These are phyloP conservation scores for Seminavis robusta DNA, from an alignment of 108 stramenopile genomes.

Conservation along the genomic window DNA sequence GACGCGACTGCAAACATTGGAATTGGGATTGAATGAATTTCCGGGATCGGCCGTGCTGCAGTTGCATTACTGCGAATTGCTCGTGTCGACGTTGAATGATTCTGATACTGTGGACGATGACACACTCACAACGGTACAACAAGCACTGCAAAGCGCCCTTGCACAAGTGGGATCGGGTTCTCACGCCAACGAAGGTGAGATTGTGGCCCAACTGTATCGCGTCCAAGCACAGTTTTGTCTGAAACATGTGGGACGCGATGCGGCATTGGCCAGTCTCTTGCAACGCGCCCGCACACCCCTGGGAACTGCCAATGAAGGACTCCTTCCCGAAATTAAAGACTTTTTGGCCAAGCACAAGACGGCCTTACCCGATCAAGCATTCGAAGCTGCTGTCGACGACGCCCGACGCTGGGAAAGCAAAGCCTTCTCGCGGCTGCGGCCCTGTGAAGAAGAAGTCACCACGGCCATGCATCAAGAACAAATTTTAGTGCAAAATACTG, in stretches of 20 bases:
- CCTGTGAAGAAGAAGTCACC: constrained; percentile 73
- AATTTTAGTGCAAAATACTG: not conserved
- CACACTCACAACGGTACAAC: not conserved
- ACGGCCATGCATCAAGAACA: constrained; percentile 46
- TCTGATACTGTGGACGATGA: constrained; percentile 8
- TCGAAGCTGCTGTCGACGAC: constrained; percentile 29
- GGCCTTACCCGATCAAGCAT: no score
- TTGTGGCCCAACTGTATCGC: constrained; percentile 42
- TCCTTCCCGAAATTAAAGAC: constrained; percentile 17
- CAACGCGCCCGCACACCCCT: constrained; percentile 30
- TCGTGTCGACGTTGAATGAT: not conserved
- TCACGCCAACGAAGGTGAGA: constrained; percentile 49
- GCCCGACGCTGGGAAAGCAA: constrained; percentile 37
- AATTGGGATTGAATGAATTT: constrained; percentile 71
- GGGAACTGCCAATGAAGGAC: constrained; percentile 34
- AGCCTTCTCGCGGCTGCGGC: constrained; percentile 26
- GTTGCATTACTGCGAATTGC: constrained; percentile 42
- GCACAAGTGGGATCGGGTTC: constrained; percentile 59
- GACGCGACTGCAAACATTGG: constrained; percentile 55
- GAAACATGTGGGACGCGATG: not conserved
- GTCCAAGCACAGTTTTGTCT: constrained; percentile 6
- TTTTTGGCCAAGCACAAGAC: constrained; percentile 8
- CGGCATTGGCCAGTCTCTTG: constrained; percentile 11
- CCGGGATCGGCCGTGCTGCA: constrained; percentile 58
- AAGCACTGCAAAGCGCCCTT: constrained; percentile 47